Evolutionary conservation across 176 grass and related monocot genomes (phyloP).

Genomic region (Miscanthus lutarioriparius): DNA sequence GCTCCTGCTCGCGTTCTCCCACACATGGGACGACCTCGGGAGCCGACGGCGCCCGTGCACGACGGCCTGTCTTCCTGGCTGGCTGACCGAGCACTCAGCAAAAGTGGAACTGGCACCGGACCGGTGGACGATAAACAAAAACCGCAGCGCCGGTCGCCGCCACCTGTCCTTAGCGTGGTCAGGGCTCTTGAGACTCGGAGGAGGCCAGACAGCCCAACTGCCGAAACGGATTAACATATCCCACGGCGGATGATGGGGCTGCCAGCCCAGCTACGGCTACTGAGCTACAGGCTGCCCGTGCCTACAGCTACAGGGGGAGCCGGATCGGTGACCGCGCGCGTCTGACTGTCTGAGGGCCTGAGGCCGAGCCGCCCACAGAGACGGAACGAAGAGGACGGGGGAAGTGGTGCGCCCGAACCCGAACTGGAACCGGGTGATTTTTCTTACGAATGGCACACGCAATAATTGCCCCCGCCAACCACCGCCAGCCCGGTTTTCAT

Average conservation of each 20-base stretch:
- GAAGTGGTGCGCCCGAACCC: not conserved
- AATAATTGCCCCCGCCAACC: slow-evolving; percentile 32
- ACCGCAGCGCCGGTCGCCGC: not conserved
- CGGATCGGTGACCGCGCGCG: not conserved
- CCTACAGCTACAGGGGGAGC: no score
- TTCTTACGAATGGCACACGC: not conserved
- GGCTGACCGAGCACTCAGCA: not conserved
- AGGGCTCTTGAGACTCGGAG: not conserved
- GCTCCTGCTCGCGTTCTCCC: not conserved
- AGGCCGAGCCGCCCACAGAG: not conserved
- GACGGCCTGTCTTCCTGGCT: no score
- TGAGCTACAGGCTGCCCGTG: not conserved
- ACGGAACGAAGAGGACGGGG: not conserved
- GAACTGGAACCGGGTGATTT: not conserved
- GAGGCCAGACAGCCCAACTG: not conserved
- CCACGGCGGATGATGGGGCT: not conserved
- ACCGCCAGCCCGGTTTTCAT: slow-evolving; percentile 17
- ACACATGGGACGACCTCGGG: not conserved
- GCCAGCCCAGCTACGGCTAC: not conserved
- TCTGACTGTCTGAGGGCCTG: no score
- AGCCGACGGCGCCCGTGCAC: not conserved
- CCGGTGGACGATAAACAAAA: not conserved
- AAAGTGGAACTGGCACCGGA: not conserved
- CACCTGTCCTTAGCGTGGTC: not conserved
- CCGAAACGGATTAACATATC: not conserved